Base-by-base conservation (phyloP, 768 basidiomycete genomes). In the Fistulinella prunicolor region DNA sequence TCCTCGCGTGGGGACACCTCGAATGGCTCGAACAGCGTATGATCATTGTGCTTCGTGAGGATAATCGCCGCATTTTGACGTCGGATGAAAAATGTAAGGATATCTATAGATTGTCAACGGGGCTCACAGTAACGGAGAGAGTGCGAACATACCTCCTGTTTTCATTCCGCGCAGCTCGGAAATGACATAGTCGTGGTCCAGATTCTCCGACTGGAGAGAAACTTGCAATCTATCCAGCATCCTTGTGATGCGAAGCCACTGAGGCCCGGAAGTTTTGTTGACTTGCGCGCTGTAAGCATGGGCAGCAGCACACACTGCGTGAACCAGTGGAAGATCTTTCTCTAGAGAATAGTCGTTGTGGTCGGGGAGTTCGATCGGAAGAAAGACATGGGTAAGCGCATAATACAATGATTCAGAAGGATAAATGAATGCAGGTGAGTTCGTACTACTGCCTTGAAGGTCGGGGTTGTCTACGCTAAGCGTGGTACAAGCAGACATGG, bases 1-100 rank as follows among this genome's bases (percentile, higher is more conserved):
- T 46, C 49, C 12, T 58, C 49, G 7, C 52, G 41, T 1, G 73
- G 66, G 4, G 71, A 70, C 9, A 70, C 67, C 52, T 76, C 70
- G 45, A 78, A 79, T 9, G 58, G 57, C 51, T 78, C 76, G 44
- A 70, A 70, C 16, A 62, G 47, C 3, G 68, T 65, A 7, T 49
- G 36, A 3, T 45, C 34, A 4, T 53, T 43, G 19, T 38, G 32
- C 43, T 58, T 59, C 40, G 67, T 67, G 22, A 74, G 34, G 14
- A 78, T 60, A 5, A 78, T 28, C 16, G 62, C 74, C 2, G 75
- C 72, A 42, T 75, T 75, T 44, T 77, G 77, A 5, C 60, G 60
- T n/a, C 59, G 63, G 19, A 78, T 62, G 10, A 65, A 65, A 37
- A 77, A 57, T 12, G 60, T 57, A 6, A 73, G 39, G n/a, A 64